These are phyloP conservation scores for Boletus sp. DNA, from an alignment of 768 basidiomycete genomes.

Conservation along the genomic window DNA sequence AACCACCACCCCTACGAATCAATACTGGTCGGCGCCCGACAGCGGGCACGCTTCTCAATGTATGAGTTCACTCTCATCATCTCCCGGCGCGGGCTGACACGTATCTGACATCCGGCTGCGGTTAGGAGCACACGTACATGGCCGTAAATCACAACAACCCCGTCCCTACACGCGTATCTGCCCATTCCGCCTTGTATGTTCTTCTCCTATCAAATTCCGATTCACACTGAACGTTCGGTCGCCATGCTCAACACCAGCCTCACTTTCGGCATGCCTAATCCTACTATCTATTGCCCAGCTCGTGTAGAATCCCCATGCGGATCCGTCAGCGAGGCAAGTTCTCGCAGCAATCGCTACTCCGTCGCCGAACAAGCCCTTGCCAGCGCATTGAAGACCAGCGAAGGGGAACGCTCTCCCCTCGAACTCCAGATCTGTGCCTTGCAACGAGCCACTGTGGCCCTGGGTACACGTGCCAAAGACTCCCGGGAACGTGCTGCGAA, in stretches of 20 bases:
- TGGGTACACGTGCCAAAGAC: constrained; percentile 44
- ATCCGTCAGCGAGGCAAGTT: constrained; percentile 27
- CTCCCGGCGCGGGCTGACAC: background rate
- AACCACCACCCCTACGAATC: constrained; percentile 13
- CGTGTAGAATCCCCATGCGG: constrained; percentile 21
- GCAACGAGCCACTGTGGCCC: constrained; percentile 40
- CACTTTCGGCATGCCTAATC: constrained; percentile 18
- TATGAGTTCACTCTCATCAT: constrained; percentile 7
- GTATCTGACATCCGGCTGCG: background rate
- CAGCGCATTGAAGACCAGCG: constrained; percentile 32
- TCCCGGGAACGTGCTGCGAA: constrained; percentile 41
- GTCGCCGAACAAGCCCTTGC: constrained; percentile 43
- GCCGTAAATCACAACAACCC: constrained; percentile 2
- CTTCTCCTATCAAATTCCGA: constrained; percentile 6
- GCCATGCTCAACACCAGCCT: constrained; percentile 22
- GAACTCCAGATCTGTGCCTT: constrained; percentile 49
- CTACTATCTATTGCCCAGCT: constrained; percentile 4
- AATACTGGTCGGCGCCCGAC: constrained; percentile 8
- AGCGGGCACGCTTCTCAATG: constrained; percentile 4
- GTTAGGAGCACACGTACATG: constrained; percentile 24
- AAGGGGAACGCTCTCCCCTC: constrained; percentile 34
- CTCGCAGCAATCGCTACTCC: constrained; percentile 41
- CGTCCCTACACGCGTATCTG: constrained; percentile 1
- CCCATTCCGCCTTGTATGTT: constrained; percentile 19
- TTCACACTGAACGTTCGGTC: constrained; percentile 14